These are phyloP conservation scores for Pinus tabuliformis DNA, from an alignment of 75 land plant species.

Conservation along the genomic window DNA sequence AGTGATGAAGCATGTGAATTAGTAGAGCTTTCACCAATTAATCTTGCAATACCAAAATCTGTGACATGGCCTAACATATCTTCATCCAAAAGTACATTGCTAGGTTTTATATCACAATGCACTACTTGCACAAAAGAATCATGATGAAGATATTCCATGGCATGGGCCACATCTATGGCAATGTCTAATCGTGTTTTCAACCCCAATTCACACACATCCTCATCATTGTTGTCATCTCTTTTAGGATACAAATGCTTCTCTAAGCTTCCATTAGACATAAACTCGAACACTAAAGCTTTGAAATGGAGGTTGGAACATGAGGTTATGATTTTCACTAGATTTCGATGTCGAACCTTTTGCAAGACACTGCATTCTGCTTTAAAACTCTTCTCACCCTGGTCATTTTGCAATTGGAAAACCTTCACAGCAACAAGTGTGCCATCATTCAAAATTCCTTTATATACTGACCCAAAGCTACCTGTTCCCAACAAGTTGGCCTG, in stretches of 20 bases:
- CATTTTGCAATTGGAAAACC: too few relatives aligned
- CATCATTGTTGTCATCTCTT: not conserved
- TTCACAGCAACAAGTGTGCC: too few relatives aligned
- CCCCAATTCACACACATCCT: not conserved
- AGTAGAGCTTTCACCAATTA: not conserved
- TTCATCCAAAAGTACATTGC: constrained; percentile 6
- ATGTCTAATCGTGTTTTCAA: constrained; percentile 18
- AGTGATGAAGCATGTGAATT: not conserved
- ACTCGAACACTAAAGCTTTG: not conserved
- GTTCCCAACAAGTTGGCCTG: too few relatives aligned
- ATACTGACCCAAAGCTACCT: too few relatives aligned
- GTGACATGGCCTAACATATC: not conserved
- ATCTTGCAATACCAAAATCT: constrained; percentile 3
- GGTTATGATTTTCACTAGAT: not conserved
- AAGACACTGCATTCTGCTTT: not conserved
- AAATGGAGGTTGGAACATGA: not conserved
- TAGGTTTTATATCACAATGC: too few relatives aligned
- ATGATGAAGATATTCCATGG: constrained; percentile 31
- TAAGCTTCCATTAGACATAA: constrained; percentile 4
- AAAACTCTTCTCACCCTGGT: not conserved
- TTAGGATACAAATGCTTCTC: not conserved
- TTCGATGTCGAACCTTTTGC: constrained; percentile 6
- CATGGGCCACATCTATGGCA: constrained; percentile 28
- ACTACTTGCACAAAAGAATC: constrained; percentile 16
- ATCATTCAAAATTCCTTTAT: too few relatives aligned